Evolutionary conservation across 257 asterid species (phyloP), one percentile per base, ranked within the genome.

Genomic region (Knoxia roxburghii): DNA sequence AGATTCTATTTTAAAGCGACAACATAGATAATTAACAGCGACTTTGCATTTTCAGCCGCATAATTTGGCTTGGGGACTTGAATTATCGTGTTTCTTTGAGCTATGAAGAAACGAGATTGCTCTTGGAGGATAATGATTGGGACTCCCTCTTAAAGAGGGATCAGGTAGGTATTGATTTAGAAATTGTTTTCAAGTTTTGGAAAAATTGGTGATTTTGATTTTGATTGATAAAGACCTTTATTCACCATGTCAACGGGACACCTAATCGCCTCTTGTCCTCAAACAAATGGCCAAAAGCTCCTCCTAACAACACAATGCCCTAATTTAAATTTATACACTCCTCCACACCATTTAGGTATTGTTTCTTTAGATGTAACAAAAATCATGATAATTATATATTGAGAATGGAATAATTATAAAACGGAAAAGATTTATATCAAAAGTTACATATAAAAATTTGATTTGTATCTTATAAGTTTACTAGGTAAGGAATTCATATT

Each of bases 41-140:
- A n/a, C n/a, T n/a, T n/a, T n/a, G n/a, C n/a, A n/a, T n/a, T 68
- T 79, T 41, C 90, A 90, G 98, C 80, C 97, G 97, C 12, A 64
- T 75, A 74, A 87, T 93, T 21, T 93, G 98, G 98, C 77, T 93
- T 18, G 98, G 98, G 39, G 98, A 93, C 81, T 81, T 93, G 87
- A 93, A 90, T 51, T 93, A 93, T 69, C 80, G 98, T 59, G 89
- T 90, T 40, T 80, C 96, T 20, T 78, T 90, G 81, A 90, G 91
- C 74, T 93, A 93, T 23, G 87, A 93, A 30, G 94, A 89, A 67
- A 84, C 98, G 10, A 86, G 80, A 62, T 39, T 72, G 48, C 68
- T 87, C 17, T 54, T 93, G 61, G 97, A 88, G 83, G 94, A 81
- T 43, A 90, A 90, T 65, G 81, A 90, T 56, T 93, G 96, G 97